Evolutionary conservation across 257 asterid genomes (phyloP).

Genomic region (Orobanche coerulescens): DNA sequence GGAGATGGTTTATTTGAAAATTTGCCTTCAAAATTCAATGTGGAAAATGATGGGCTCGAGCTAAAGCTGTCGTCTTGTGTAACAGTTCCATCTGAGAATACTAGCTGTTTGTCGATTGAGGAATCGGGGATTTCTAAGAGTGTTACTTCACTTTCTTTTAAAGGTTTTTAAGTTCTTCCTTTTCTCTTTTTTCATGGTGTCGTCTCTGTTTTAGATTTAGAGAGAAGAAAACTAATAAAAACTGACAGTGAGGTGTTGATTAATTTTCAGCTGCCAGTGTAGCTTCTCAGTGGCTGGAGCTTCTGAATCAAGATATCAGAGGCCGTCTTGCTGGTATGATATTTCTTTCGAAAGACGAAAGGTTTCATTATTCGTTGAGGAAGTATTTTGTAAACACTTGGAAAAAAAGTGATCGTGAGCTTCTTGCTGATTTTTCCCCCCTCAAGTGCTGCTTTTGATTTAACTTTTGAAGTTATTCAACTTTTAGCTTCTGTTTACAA

Average conservation of each 20-base stretch:
- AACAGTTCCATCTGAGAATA: conserved; percentile 35
- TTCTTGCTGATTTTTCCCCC: no score
- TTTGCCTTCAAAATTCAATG: conserved; percentile 19
- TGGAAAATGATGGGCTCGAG: conserved; percentile 32
- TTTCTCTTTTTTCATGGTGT: neutral
- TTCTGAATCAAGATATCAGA: conserved; percentile 61
- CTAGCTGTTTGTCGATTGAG: conserved; percentile 44
- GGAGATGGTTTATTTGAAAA: conserved; percentile 24
- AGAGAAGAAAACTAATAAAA: neutral
- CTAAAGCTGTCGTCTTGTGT: conserved; percentile 44
- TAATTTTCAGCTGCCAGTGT: conserved; percentile 58
- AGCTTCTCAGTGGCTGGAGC: conserved; percentile 87
- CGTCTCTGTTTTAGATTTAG: neutral
- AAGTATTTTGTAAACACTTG: no score
- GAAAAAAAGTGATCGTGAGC: neutral
- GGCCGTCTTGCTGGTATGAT: conserved; percentile 69
- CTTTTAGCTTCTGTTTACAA: no score
- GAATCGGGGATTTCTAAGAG: conserved; percentile 39
- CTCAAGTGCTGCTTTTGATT: no score
- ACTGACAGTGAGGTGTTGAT: conserved; percentile 10
- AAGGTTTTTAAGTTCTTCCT: conserved; percentile 32
- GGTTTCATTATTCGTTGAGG: neutral
- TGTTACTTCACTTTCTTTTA: conserved; percentile 58
- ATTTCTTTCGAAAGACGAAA: neutral
- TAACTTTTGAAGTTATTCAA: no score